Evolutionary conservation across 2,329 filamentous ascomycete species (phyloP).

Genomic region (Alternaria brassicicola): DNA sequence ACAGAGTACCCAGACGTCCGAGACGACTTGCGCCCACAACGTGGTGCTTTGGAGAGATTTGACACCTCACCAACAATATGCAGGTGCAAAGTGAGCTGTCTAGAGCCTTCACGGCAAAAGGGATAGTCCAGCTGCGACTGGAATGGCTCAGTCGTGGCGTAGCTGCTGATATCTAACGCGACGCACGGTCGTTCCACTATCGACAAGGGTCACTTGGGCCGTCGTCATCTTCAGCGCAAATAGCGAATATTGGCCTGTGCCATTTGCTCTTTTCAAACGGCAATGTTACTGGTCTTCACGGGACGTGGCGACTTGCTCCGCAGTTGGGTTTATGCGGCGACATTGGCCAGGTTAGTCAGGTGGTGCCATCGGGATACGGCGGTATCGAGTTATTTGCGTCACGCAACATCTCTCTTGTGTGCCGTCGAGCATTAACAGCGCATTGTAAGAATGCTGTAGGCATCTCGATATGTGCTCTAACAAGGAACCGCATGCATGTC

Average conservation of each 20-base stretch:
- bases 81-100: constrained; percentile 8
- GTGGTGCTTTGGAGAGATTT: constrained; percentile 14
- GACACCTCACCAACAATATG: constrained; percentile 15
- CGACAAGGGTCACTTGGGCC: constrained; percentile 30
- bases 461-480: constrained; percentile 21
- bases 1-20: constrained; percentile 12
- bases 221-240: constrained; percentile 38
- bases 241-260: constrained; percentile 38
- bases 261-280: constrained; percentile 26
- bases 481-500: constrained; percentile 27
- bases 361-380: constrained; percentile 9
- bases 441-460: neutral
- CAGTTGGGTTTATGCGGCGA: constrained; percentile 14
- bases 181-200: constrained; percentile 27
- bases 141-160: constrained; percentile 13
- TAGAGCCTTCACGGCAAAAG: constrained; percentile 1
- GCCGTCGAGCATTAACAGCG: constrained; percentile 1
- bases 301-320: constrained; percentile 32
- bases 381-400: constrained; percentile 13
- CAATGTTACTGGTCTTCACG: constrained; percentile 15
- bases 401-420: constrained; percentile 17
- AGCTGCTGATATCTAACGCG: constrained; percentile 12
- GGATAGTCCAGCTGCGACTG: neutral
- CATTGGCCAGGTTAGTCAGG: constrained; percentile 23
- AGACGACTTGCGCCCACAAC: constrained; percentile 20